phyloP scores from a whole-genome alignment of 345 rosid genomes.

The Lepidium didymum region DNA sequence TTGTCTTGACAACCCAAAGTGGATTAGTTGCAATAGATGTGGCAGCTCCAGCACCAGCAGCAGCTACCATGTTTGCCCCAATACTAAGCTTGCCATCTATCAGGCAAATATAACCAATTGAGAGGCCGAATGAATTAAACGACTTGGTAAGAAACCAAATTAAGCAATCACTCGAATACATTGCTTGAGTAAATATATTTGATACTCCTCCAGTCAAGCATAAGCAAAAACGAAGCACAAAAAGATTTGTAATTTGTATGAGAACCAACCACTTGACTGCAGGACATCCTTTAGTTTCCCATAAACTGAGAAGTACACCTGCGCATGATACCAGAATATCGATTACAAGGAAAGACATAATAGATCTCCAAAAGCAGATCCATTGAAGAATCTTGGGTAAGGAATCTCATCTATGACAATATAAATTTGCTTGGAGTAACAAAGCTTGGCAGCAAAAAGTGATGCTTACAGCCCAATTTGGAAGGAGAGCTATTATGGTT shows the following conservation, averaged over 20 bases:
- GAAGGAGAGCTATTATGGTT: slow-evolving; percentile 82
- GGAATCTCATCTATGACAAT: neutral
- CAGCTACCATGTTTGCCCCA: slow-evolving; percentile 81
- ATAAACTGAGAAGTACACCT: slow-evolving; percentile 90
- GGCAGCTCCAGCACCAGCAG: slow-evolving; percentile 94
- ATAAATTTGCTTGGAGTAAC: neutral
- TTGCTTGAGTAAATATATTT: neutral
- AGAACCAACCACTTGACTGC: slow-evolving; percentile 64
- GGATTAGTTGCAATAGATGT: slow-evolving; percentile 86
- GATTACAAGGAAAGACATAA: neutral
- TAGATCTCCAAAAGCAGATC: neutral
- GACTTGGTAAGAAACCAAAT: neutral
- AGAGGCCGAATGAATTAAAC: neutral
- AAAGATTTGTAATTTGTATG: neutral
- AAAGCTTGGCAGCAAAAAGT: neutral
- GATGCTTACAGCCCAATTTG: slow-evolving; percentile 92
- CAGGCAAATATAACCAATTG: neutral
- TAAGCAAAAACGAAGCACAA: neutral
- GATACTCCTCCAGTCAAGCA: neutral
- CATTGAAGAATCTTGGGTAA: neutral
- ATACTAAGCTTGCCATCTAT: slow-evolving; percentile 56
- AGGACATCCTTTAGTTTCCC: slow-evolving; percentile 62
- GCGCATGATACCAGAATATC: slow-evolving; percentile 19
- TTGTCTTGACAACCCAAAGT: slow-evolving; percentile 97
- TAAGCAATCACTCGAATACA: neutral